A percentile compares a stretch with the other conserved stretches of the same genome.
These are phyloP conservation scores for Rhynchospora breviuscula DNA, from an alignment of 176 grass and related monocot species.

Conservation along the genomic window DNA sequence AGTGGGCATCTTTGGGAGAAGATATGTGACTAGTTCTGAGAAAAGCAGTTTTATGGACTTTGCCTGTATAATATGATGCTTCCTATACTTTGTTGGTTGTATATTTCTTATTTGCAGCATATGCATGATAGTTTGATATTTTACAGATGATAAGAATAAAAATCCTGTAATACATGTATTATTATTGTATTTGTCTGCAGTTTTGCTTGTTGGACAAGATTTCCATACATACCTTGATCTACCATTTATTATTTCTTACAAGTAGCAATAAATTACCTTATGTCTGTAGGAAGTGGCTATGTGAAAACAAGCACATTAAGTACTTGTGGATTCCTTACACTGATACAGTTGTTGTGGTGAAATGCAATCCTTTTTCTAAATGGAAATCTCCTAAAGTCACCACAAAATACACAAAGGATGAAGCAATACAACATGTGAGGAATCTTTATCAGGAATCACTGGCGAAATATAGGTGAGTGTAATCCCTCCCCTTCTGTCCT, in stretches of 20 bases:
- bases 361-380: conserved; percentile 76
- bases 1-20: background rate
- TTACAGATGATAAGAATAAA: background rate
- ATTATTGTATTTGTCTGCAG: background rate
- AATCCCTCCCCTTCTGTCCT: conserved; percentile 16
- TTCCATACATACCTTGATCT: background rate
- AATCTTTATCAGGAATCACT: conserved; percentile 74
- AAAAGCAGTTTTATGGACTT: background rate
- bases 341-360: conserved; percentile 63
- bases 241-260: too few species aligned
- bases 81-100: background rate
- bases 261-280: conserved; percentile 11
- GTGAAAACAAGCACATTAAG: conserved; percentile 82
- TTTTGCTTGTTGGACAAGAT: background rate
- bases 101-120: background rate
- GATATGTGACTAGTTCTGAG: background rate
- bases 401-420: conserved; percentile 68
- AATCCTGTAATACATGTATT: background rate
- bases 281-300: conserved; percentile 69
- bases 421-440: conserved; percentile 65
- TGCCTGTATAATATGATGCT: background rate
- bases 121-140: background rate
- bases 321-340: conserved; percentile 87
- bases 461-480: conserved; percentile 50
- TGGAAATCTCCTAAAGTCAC: conserved; percentile 63